Percentiles rank a stretch among this genome's conserved stretches.
Evolutionary conservation across 2,329 filamentous ascomycete species (phyloP).

Genomic region (Bipolaris cookei): DNA sequence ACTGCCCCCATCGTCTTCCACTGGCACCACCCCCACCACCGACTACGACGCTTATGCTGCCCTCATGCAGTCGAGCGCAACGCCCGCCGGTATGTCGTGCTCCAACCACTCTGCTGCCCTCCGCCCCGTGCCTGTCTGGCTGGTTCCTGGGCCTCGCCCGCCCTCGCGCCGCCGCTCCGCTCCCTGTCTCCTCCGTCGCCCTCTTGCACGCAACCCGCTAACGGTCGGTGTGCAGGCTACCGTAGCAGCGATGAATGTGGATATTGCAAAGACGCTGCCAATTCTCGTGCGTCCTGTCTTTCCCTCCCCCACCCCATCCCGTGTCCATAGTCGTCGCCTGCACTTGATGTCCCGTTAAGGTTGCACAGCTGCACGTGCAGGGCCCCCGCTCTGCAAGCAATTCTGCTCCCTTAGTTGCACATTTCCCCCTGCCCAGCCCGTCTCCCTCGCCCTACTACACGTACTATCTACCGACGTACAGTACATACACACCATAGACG

Average conservation of each 20-base stretch:
- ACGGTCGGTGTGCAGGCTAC: slow-evolving; percentile 51
- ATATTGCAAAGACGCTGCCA: slow-evolving; percentile 57
- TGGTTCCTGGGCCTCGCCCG: slow-evolving; percentile 33
- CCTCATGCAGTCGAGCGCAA: slow-evolving; percentile 52
- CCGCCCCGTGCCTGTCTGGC: slow-evolving; percentile 48
- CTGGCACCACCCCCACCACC: slow-evolving; percentile 41
- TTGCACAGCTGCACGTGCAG: slow-evolving; percentile 33
- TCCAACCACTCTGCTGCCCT: slow-evolving; percentile 47
- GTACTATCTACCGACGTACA: background rate
- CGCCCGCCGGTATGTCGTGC: slow-evolving; percentile 50
- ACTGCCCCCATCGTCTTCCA: slow-evolving; percentile 12
- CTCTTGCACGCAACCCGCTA: slow-evolving; percentile 19
- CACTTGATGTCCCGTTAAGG: slow-evolving; percentile 37
- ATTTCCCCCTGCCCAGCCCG: slow-evolving; percentile 19
- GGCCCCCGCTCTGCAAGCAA: slow-evolving; percentile 19
- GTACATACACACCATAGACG: no score
- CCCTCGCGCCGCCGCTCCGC: slow-evolving; percentile 11
- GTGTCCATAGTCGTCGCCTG: slow-evolving; percentile 24
- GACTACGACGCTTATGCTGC: slow-evolving; percentile 50
- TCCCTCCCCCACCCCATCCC: slow-evolving; percentile 13
- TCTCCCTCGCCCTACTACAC: background rate
- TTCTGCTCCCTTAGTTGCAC: background rate
- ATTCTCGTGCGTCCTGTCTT: slow-evolving; percentile 55
- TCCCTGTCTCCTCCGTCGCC: slow-evolving; percentile 2
- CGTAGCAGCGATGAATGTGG: slow-evolving; percentile 55